Evolutionary conservation across 805 yeast species (phyloP).

Genomic region (Candida qinlingensis): DNA sequence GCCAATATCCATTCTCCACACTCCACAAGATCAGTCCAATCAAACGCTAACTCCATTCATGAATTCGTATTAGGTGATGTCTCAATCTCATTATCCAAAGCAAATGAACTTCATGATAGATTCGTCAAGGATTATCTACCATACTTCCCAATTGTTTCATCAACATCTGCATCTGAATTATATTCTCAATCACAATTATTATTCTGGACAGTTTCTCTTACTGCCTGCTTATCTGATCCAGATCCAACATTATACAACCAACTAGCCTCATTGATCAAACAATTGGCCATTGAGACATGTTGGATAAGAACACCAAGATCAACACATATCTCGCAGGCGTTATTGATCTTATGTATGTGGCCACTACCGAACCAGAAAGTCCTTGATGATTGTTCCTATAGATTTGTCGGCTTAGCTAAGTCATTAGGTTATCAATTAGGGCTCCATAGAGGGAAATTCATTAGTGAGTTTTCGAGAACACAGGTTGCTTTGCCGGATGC

Average conservation of each 20-base stretch:
- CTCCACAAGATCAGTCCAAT: constrained; percentile 19
- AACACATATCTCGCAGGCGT: constrained; percentile 88
- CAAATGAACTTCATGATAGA: constrained; percentile 63
- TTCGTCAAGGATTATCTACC: constrained; percentile 69
- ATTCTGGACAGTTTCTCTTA: constrained; percentile 87
- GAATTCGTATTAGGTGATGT: constrained; percentile 80
- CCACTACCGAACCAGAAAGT: constrained; percentile 91
- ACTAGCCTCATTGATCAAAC: constrained; percentile 72
- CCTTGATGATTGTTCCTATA: constrained; percentile 83
- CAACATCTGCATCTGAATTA: constrained; percentile 66
- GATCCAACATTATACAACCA: constrained; percentile 77
- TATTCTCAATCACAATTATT: constrained; percentile 78
- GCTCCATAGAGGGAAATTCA: constrained; percentile 85
- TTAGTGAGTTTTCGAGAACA: constrained; percentile 83
- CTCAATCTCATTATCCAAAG: constrained; percentile 56
- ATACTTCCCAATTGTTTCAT: constrained; percentile 70
- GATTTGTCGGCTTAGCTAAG: constrained; percentile 85
- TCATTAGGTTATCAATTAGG: constrained; percentile 82
- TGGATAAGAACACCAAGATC: constrained; percentile 93
- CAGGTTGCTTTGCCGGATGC: constrained; percentile 87
- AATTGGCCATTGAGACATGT: constrained; percentile 85
- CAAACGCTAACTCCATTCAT: constrained; percentile 31
- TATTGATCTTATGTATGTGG: constrained; percentile 82
- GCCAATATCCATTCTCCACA: constrained; percentile 14
- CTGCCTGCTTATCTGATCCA: constrained; percentile 82